These are phyloP conservation scores for Diaporthe australafricana DNA, from an alignment of 2,329 filamentous ascomycete genomes.

Conservation along the genomic window DNA sequence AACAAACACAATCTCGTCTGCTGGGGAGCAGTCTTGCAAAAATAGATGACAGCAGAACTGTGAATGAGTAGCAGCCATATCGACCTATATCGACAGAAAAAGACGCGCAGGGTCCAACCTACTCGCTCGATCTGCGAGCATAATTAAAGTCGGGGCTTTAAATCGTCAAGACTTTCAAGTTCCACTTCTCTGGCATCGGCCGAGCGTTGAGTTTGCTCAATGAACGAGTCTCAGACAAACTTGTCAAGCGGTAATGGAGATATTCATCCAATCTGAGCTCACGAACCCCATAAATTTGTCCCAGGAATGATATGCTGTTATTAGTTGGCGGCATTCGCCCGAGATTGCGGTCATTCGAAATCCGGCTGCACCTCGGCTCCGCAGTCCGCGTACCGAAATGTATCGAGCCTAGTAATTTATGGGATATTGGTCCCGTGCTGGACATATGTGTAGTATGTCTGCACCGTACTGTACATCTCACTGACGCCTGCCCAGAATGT, in stretches of 20 bases:
- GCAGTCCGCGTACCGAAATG: constrained; percentile 27
- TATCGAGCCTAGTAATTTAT: constrained; percentile 1
- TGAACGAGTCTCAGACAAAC: constrained; percentile 29
- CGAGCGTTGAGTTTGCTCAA: constrained; percentile 25
- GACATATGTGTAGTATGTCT: not conserved
- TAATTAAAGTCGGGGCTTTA: constrained; percentile 9
- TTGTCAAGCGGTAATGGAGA: constrained; percentile 12
- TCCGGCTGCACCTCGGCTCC: constrained; percentile 27
- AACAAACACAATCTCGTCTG: not conserved
- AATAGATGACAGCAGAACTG: not conserved
- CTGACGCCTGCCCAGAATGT: not conserved
- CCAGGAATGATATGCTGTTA: constrained; percentile 17
- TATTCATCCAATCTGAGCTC: constrained; percentile 9
- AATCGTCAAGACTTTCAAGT: constrained; percentile 19
- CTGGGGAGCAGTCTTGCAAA: constrained; percentile 13
- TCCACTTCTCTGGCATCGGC: constrained; percentile 27
- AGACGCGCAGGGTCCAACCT: not conserved
- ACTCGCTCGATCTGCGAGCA: not conserved
- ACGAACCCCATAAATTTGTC: constrained; percentile 4
- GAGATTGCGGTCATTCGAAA: constrained; percentile 28
- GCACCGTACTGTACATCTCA: not conserved
- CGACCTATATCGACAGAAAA: not conserved
- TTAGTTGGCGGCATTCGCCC: constrained; percentile 25
- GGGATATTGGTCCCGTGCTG: not conserved
- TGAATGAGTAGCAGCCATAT: not conserved